Evolutionary conservation across 2,329 filamentous ascomycete genomes (phyloP).

Genomic region (Monosporascus sp.): DNA sequence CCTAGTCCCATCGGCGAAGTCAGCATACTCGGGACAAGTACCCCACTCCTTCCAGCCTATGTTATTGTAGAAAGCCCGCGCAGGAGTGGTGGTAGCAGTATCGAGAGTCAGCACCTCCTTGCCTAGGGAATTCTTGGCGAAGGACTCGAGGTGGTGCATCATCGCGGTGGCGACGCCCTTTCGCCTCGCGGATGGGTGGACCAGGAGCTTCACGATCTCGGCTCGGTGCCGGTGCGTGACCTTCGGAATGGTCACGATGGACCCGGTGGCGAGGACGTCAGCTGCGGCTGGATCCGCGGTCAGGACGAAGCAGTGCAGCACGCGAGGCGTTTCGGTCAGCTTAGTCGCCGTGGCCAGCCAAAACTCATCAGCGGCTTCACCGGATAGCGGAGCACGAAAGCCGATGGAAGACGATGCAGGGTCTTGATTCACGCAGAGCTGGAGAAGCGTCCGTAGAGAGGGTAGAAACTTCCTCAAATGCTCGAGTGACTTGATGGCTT

Average conservation of each 20-base stretch:
- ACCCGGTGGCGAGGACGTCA: constrained; percentile 18
- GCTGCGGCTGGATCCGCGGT: background rate
- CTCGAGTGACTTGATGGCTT: too few relatives aligned
- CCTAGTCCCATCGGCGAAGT: too few relatives aligned
- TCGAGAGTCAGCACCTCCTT: constrained; percentile 21
- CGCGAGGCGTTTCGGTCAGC: background rate
- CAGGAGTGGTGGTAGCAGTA: constrained; percentile 19
- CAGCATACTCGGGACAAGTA: constrained; percentile 12
- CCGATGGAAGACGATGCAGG: constrained; percentile 21
- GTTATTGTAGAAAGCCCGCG: constrained; percentile 19
- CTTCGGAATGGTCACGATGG: constrained; percentile 16
- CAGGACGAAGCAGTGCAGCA: constrained; percentile 13
- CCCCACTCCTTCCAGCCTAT: constrained; percentile 24
- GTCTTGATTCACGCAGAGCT: constrained; percentile 23
- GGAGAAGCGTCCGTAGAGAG: constrained; percentile 17
- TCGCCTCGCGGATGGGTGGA: constrained; percentile 15
- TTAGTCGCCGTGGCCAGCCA: constrained; percentile 8
- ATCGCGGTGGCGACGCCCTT: constrained; percentile 14
- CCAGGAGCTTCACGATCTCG: constrained; percentile 24
- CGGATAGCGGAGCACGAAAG: constrained; percentile 23
- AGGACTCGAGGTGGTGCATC: constrained; percentile 19
- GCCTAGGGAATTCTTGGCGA: constrained; percentile 11
- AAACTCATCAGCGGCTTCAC: constrained; percentile 13
- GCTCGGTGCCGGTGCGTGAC: constrained; percentile 21
- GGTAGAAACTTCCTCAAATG: constrained; percentile 5